A percentile compares a stretch with the other conserved stretches of the same genome.
Conservation (phyloP, 75 land plant genomes). For the Picea glauca region DNA sequence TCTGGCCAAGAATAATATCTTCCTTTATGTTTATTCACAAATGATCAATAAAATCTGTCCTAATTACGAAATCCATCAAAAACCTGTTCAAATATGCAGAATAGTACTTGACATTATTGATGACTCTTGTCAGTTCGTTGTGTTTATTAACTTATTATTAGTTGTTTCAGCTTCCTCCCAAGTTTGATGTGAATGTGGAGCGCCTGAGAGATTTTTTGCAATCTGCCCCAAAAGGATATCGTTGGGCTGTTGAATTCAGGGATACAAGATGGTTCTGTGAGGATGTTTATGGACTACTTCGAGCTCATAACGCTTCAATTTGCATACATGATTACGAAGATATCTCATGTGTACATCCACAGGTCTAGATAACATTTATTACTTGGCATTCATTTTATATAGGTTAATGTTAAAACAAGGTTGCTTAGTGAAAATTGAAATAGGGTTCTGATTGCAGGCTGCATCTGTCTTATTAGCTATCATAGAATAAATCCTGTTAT, state of each 20-base stretch:
- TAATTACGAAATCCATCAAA: not conserved
- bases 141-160: not conserved
- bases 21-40: too few relatives aligned
- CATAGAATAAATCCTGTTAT: not conserved
- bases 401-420: too few relatives aligned
- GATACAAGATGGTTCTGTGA: slow-evolving; percentile 34
- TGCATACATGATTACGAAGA: slow-evolving; percentile 35
- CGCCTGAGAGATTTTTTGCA: slow-evolving; percentile 20
- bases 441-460: not conserved
- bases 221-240: slow-evolving; percentile 14
- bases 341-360: slow-evolving; percentile 19
- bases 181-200: slow-evolving; percentile 27
- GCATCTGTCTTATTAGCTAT: not conserved
- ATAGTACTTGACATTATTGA: not conserved
- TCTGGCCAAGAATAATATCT: not conserved
- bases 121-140: not conserved
- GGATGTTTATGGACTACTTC: slow-evolving; percentile 23
- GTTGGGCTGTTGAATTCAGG: slow-evolving; percentile 35
- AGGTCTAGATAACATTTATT: slow-evolving; percentile 13
- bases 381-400: too few relatives aligned
- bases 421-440: not conserved
- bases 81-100: not conserved
- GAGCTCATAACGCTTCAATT: slow-evolving; percentile 18
- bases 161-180: slow-evolving; percentile 35
- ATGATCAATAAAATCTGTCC: too few relatives aligned